phyloP scores from a whole-genome alignment of 2,329 filamentous ascomycete genomes.

The Chrysoporthe cubensis region DNA sequence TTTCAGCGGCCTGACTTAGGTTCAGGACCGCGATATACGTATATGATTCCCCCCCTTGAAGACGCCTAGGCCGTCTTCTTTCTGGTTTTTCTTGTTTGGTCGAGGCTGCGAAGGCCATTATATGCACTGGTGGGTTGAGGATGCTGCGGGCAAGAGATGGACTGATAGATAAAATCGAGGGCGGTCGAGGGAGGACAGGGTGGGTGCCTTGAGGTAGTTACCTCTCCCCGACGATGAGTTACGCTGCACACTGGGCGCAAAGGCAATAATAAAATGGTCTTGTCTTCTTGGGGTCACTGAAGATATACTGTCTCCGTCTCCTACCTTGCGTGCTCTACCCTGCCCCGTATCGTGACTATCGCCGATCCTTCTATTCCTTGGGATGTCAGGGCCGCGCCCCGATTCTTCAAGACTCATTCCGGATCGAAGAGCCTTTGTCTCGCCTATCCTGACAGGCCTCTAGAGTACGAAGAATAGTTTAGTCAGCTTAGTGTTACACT shows the following conservation, averaged over 20 bases:
- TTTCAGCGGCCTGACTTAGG: conserved; percentile 3
- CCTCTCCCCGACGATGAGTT: conserved; percentile 10
- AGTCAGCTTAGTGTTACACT: no score
- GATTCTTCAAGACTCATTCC: no score
- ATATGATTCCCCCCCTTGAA: conserved; percentile 25
- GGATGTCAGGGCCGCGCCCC: no score
- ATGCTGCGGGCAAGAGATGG: background rate
- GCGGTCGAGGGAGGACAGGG: background rate
- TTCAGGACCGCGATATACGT: conserved; percentile 1
- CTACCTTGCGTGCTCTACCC: background rate
- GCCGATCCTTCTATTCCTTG: no score
- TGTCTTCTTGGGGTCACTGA: conserved; percentile 26
- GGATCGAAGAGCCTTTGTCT: no score
- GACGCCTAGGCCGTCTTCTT: conserved; percentile 22
- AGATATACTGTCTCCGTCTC: conserved; percentile 8
- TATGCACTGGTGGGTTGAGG: background rate
- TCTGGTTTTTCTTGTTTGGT: background rate
- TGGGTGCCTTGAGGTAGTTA: background rate
- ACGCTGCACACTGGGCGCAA: conserved; percentile 21
- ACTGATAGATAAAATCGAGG: conserved; percentile 23
- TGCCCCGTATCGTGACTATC: no score
- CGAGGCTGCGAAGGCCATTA: background rate
- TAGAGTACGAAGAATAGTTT: no score
- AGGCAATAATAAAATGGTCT: conserved; percentile 21
- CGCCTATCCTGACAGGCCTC: no score